Conservation (phyloP, 2,329 filamentous ascomycete genomes). For the Ophiostoma quercus region DNA sequence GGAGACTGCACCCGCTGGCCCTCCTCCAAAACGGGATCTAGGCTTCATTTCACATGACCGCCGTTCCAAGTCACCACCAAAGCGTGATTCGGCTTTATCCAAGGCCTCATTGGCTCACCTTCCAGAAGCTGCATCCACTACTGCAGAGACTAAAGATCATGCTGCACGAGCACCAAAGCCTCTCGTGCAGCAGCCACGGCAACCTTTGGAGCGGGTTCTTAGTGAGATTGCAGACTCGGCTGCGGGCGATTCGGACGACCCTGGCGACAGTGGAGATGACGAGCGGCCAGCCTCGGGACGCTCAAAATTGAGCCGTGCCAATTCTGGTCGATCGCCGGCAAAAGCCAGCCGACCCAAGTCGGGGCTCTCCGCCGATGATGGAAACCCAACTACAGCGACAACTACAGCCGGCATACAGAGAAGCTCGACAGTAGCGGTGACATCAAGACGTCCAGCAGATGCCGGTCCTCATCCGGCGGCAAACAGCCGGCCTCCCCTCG, state of each 20-base stretch:
- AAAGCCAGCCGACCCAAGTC: not conserved
- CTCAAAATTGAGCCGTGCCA: slow-evolving; percentile 20
- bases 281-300: slow-evolving; percentile 23
- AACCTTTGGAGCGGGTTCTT: slow-evolving; percentile 33
- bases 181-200: not conserved
- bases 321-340: not conserved
- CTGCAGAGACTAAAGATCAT: slow-evolving; percentile 37
- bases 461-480: not conserved
- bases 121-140: slow-evolving; percentile 26
- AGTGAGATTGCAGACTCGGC: slow-evolving; percentile 44
- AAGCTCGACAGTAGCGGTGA: too few relatives aligned
- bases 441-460: not conserved
- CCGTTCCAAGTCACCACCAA: not conserved
- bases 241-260: slow-evolving; percentile 28
- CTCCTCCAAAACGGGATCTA: not conserved
- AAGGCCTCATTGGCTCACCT: not conserved
- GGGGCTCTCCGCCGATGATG: not conserved
- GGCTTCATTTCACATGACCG: not conserved
- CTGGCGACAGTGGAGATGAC: slow-evolving; percentile 27
- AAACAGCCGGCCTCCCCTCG: slow-evolving; percentile 15
- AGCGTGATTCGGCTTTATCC: not conserved
- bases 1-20: not conserved
- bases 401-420: slow-evolving; percentile 18
- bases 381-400: not conserved
- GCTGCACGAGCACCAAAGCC: not conserved